These are phyloP conservation scores for Aspergillus phoenicis DNA, from an alignment of 2,329 filamentous ascomycete species.

Conservation along the genomic window DNA sequence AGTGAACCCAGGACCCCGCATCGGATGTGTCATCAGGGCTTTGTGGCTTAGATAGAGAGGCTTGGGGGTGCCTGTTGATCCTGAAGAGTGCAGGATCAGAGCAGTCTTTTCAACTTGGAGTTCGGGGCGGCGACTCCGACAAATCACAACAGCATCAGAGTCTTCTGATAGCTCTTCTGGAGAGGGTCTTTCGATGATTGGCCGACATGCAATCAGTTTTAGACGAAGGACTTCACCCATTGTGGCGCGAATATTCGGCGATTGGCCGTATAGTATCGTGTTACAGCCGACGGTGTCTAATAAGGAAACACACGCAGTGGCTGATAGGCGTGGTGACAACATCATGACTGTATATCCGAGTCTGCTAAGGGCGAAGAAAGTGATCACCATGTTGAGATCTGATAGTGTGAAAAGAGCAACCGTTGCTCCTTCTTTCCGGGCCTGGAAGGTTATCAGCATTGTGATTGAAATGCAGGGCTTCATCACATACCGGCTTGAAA, in stretches of 20 bases:
- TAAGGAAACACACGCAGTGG: constrained; percentile 45
- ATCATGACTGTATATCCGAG: constrained; percentile 49
- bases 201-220: constrained; percentile 29
- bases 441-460: constrained; percentile 13
- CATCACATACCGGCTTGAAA: constrained; percentile 19
- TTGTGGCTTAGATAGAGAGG: constrained; percentile 49
- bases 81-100: constrained; percentile 53
- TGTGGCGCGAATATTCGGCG: constrained; percentile 35
- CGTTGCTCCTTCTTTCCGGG: constrained; percentile 22
- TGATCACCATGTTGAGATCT: constrained; percentile 46
- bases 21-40: constrained; percentile 41
- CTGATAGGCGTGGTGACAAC: constrained; percentile 48
- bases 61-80: constrained; percentile 53
- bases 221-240: constrained; percentile 31
- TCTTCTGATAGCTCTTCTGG: constrained; percentile 14
- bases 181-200: constrained; percentile 23
- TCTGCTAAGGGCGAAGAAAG: constrained; percentile 50
- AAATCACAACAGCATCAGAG: constrained; percentile 21
- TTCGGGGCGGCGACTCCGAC: constrained; percentile 26
- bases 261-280: constrained; percentile 43
- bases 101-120: constrained; percentile 36
- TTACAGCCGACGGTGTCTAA: constrained; percentile 39
- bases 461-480: too few relatives aligned
- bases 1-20: constrained; percentile 40
- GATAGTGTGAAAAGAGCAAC: constrained; percentile 47